phyloP scores from a whole-genome alignment of 208 protist species.

The Leishmania guyanensis region DNA sequence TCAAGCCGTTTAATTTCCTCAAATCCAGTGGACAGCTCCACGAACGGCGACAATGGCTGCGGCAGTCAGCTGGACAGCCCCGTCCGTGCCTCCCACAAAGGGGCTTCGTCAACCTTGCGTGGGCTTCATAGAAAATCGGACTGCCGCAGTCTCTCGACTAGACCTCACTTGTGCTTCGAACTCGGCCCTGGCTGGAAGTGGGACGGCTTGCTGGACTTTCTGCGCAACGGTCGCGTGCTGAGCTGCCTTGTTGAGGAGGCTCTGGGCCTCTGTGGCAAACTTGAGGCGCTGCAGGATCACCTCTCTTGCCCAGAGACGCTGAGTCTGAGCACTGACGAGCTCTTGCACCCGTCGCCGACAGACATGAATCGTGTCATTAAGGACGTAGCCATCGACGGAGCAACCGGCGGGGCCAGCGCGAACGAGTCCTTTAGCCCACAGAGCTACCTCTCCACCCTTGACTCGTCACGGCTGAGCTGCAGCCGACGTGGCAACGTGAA shows the following conservation, averaged over 20 bases:
- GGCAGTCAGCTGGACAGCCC: conserved; percentile 3
- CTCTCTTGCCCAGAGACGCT: conserved; percentile 8
- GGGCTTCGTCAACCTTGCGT: not conserved
- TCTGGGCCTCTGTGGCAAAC: conserved; percentile 33
- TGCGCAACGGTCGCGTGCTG: conserved; percentile 49
- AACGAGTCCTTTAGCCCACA: conserved; percentile 1
- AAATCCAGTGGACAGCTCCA: not conserved
- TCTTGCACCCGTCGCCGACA: conserved; percentile 42
- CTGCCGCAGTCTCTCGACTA: not conserved
- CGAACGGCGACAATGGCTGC: not conserved
- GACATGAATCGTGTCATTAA: conserved; percentile 29
- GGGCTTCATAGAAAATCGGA: conserved; percentile 4
- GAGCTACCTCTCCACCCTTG: conserved; percentile 22
- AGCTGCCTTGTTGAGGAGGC: conserved; percentile 36
- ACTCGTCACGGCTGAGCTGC: conserved; percentile 15
- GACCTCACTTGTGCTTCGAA: conserved; percentile 25
- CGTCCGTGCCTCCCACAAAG: not conserved
- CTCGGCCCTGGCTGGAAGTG: conserved; percentile 33
- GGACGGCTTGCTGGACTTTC: conserved; percentile 46
- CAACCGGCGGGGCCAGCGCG: too few species aligned
- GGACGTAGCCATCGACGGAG: not conserved
- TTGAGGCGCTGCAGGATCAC: conserved; percentile 26
- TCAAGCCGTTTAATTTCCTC: not conserved
- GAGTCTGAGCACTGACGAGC: conserved; percentile 27
- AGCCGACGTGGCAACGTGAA: conserved; percentile 13